phyloP scores from a whole-genome alignment of 768 basidiomycete species.

The Agaricus sinodeliciosus region DNA sequence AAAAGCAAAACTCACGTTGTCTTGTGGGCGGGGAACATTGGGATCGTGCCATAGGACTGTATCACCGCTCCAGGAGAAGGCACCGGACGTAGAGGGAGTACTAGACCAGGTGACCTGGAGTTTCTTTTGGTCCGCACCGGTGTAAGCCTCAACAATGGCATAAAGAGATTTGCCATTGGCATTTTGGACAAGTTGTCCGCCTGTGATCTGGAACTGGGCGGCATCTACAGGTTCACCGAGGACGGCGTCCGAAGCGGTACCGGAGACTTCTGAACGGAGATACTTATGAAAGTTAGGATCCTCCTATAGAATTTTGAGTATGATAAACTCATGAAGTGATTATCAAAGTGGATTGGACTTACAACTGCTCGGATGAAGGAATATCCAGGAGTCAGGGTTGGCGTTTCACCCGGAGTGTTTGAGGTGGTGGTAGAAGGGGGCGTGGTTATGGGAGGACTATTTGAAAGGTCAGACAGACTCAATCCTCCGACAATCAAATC shows the following conservation, averaged over 20 bases:
- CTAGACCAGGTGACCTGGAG: slow-evolving; percentile 43
- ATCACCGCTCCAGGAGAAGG: slow-evolving; percentile 53
- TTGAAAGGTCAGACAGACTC: neutral
- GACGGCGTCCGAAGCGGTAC: slow-evolving; percentile 40
- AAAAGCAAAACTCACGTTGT: slow-evolving; percentile 31
- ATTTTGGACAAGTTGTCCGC: slow-evolving; percentile 51
- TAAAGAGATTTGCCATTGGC: slow-evolving; percentile 37
- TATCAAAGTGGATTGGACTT: neutral
- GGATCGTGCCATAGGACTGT: slow-evolving; percentile 53
- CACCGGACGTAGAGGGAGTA: slow-evolving; percentile 38
- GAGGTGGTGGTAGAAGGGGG: slow-evolving; percentile 25
- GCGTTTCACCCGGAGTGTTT: slow-evolving; percentile 25
- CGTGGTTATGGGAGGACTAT: slow-evolving; percentile 21
- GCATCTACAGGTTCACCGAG: slow-evolving; percentile 45
- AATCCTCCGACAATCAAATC: neutral
- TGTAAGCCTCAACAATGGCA: slow-evolving; percentile 39
- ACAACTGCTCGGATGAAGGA: slow-evolving; percentile 41
- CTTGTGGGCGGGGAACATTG: slow-evolving; percentile 41
- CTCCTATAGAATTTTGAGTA: slow-evolving; percentile 23
- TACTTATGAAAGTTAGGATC: slow-evolving; percentile 59
- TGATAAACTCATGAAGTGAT: neutral
- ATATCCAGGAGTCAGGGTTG: slow-evolving; percentile 42
- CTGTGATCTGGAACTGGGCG: slow-evolving; percentile 49
- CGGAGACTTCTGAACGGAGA: slow-evolving; percentile 41
- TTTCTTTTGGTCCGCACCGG: slow-evolving; percentile 36